These are phyloP conservation scores for Septoria linicola DNA, from an alignment of 2,329 filamentous ascomycete species.

Conservation along the genomic window DNA sequence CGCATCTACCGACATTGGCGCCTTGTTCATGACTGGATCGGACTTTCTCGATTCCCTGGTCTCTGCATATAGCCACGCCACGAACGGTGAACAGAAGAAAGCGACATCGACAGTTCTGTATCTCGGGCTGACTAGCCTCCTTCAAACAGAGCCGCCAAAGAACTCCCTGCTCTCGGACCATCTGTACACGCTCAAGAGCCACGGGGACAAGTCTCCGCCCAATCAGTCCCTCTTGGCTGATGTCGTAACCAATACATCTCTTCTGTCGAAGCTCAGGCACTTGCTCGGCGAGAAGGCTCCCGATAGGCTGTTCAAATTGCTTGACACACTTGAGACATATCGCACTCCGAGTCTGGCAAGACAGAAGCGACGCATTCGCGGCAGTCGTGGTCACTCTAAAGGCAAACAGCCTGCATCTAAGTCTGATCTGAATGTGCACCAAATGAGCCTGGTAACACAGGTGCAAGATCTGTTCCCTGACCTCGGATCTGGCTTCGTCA, in stretches of 20 bases:
- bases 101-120: slow-evolving; percentile 72
- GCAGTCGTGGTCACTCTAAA: slow-evolving; percentile 69
- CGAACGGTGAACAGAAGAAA: slow-evolving; percentile 59
- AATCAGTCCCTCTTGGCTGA: slow-evolving; percentile 70
- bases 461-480: slow-evolving; percentile 94
- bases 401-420: slow-evolving; percentile 41
- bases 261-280: slow-evolving; percentile 63
- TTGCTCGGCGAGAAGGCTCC: slow-evolving; percentile 54
- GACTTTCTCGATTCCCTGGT: slow-evolving; percentile 81
- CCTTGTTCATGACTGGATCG: slow-evolving; percentile 74
- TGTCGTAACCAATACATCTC: slow-evolving; percentile 74
- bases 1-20: slow-evolving; percentile 56
- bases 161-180: slow-evolving; percentile 77
- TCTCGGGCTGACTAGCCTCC: slow-evolving; percentile 69
- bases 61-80: slow-evolving; percentile 63
- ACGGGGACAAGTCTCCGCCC: slow-evolving; percentile 61
- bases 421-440: slow-evolving; percentile 68
- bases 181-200: slow-evolving; percentile 74
- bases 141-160: slow-evolving; percentile 65
- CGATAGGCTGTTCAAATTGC: slow-evolving; percentile 58
- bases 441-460: slow-evolving; percentile 79
- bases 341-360: slow-evolving; percentile 54
- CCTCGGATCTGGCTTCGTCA: slow-evolving; percentile 77
- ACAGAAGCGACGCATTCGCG: slow-evolving; percentile 55
- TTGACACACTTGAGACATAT: slow-evolving; percentile 61